These are phyloP conservation scores for Acacia confusa DNA, from an alignment of 306 rosid genomes.

Conservation along the genomic window DNA sequence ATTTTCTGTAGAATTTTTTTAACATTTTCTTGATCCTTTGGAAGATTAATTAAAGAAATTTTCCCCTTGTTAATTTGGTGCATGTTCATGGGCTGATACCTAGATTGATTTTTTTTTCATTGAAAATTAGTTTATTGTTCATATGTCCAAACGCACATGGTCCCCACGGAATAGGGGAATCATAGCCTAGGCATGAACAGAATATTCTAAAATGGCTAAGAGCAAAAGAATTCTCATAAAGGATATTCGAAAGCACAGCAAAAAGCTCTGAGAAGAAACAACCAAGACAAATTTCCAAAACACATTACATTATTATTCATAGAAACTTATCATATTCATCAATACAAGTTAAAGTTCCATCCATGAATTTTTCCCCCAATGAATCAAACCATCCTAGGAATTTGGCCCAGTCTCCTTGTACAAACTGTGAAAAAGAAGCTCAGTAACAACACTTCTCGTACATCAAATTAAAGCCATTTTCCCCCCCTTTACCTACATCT, in stretches of 20 bases:
- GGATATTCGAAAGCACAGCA: not conserved
- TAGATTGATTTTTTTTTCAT: too few species aligned
- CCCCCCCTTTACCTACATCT: not conserved
- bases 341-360: constrained; percentile 1
- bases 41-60: too few species aligned
- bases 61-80: constrained; percentile 27
- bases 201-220: constrained; percentile 50
- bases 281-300: constrained; percentile 43
- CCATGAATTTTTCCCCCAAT: constrained; percentile 22
- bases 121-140: too few species aligned
- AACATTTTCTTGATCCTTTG: too few species aligned
- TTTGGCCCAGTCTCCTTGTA: constrained; percentile 32
- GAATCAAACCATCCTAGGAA: constrained; percentile 37
- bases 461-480: constrained; percentile 16
- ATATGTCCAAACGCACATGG: constrained; percentile 29
- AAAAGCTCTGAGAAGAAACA: constrained; percentile 41
- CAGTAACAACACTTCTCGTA: not conserved
- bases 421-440: constrained; percentile 35
- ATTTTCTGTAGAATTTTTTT: too few species aligned
- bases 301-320: not conserved
- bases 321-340: constrained; percentile 18
- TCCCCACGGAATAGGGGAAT: constrained; percentile 45
- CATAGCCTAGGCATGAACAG: constrained; percentile 46
- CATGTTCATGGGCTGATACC: constrained; percentile 35
- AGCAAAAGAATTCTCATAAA: constrained; percentile 27